Evolutionary conservation across 768 basidiomycete species (phyloP), one percentile per base, ranked within the genome.

Genomic region (Phlebiopsis flavidoalba): DNA sequence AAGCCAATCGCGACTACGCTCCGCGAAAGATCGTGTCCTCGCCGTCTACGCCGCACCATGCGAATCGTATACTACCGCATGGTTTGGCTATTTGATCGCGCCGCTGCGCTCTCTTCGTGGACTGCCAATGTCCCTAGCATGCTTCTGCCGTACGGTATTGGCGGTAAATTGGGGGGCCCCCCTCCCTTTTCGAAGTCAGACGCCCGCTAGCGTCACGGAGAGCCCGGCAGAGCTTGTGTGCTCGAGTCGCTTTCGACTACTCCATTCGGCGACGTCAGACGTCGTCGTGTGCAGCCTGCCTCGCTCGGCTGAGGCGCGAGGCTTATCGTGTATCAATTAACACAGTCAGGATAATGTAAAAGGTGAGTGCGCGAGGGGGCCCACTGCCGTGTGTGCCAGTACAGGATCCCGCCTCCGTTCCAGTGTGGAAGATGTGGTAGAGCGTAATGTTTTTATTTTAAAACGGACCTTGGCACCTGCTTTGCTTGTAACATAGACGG

Each of bases 271-370:
- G n/a, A 62, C 61, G 26, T 19, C 57, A 24, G 52, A 59, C 21
- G 46, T 56, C 22, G 61, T 62, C 8, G 57, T 62, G 10, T 62
- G 61, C 46, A 62, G 50, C 19, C 45, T 62, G 19, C n/a, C 50
- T 62, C 5, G 57, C 43, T n/a, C 22, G 46, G n/a, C n/a, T 50
- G 50, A 52, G 53, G 46, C 61, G 58, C n/a, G 22, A 35, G 61
- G 24, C 40, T 62, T 17, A 26, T 62, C 15, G 61, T n/a, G 61
- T 14, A 2, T 62, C 10, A 59, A 62, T 48, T 62, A 10, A 17
- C 3, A 10, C 12, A 17, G 17, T 4, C 3, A 17, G 12, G 8
- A 43, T 2, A n/a, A n/a, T n/a, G n/a, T n/a, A 17, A 10, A 17
- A 43, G 40, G 40, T 12, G 40, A n/a, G n/a, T n/a, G 40, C 10